Percentiles rank a stretch among this genome's conserved stretches.
These are phyloP conservation scores for Colletotrichum sojae DNA, from an alignment of 2,329 filamentous ascomycete genomes.

Conservation along the genomic window DNA sequence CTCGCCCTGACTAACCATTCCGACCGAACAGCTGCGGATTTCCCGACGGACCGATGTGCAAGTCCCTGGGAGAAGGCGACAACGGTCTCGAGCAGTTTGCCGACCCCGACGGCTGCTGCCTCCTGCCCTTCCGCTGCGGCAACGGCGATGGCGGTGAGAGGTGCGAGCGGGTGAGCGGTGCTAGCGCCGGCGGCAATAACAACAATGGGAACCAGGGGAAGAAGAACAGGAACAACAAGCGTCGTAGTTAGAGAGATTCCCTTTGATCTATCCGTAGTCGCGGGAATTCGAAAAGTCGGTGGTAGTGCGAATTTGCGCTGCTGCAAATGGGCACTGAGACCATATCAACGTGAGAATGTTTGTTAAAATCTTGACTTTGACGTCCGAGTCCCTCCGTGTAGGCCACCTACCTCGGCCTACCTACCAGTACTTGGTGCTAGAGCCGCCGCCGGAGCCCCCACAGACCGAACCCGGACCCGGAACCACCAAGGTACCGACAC, in stretches of 20 bases:
- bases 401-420: no score
- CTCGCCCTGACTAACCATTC: not conserved
- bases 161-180: conserved; percentile 28
- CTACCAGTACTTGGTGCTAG: no score
- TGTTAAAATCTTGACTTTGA: no score
- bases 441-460: no score
- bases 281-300: no score
- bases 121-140: conserved; percentile 15
- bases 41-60: conserved; percentile 14
- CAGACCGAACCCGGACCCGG: no score
- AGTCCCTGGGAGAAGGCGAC: conserved; percentile 13
- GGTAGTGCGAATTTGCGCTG: no score
- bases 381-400: no score
- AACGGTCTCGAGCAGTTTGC: conserved; percentile 29
- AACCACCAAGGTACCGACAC: no score
- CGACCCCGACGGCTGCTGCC: conserved; percentile 21
- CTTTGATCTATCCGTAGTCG: no score
- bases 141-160: conserved; percentile 23
- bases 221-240: not conserved
- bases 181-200: not conserved
- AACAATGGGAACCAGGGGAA: conserved; percentile 1
- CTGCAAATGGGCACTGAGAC: no score
- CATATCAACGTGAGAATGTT: no score
- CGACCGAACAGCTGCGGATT: conserved; percentile 10
- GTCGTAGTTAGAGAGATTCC: not conserved